Conservation (phyloP, 768 basidiomycete species). For the Crucibulum laeve region DNA sequence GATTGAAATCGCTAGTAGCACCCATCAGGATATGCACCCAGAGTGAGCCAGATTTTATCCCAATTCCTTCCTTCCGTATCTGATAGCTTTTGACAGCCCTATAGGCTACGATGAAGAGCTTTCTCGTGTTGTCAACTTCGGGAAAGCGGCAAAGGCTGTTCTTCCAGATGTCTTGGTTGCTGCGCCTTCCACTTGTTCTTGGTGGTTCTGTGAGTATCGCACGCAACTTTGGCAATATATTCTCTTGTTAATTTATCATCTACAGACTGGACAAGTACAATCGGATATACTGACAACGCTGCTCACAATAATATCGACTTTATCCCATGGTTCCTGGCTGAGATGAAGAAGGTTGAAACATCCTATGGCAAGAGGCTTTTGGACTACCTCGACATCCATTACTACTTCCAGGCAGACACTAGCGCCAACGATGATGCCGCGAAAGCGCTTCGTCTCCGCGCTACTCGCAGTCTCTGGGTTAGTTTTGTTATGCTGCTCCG, state of each 20-base stretch:
- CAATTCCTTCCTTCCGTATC: not conserved
- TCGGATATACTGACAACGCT: conserved; percentile 44
- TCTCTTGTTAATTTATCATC: not conserved
- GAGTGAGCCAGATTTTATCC: conserved; percentile 18
- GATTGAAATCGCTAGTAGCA: conserved; percentile 49
- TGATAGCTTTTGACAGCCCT: conserved; percentile 19
- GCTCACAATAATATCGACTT: conserved; percentile 51
- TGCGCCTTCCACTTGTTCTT: conserved; percentile 42
- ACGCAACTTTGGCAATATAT: not conserved
- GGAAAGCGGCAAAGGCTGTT: conserved; percentile 36
- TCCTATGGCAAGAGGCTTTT: conserved; percentile 35
- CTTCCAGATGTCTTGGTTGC: conserved; percentile 39
- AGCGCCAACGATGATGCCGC: conserved; percentile 49
- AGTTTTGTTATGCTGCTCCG: conserved; percentile 2
- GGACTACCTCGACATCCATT: conserved; percentile 56
- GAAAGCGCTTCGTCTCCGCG: conserved; percentile 44
- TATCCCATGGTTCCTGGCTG: conserved; percentile 49
- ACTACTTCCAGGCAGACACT: conserved; percentile 49
- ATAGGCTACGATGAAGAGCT: conserved; percentile 51
- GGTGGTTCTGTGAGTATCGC: conserved; percentile 37
- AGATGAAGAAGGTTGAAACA: conserved; percentile 38
- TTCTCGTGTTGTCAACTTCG: conserved; percentile 35
- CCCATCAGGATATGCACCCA: conserved; percentile 58
- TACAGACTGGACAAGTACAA: conserved; percentile 46
- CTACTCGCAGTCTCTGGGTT: conserved; percentile 50